phyloP scores from a whole-genome alignment of 2,329 filamentous ascomycete genomes.

The Fusarium nanum region DNA sequence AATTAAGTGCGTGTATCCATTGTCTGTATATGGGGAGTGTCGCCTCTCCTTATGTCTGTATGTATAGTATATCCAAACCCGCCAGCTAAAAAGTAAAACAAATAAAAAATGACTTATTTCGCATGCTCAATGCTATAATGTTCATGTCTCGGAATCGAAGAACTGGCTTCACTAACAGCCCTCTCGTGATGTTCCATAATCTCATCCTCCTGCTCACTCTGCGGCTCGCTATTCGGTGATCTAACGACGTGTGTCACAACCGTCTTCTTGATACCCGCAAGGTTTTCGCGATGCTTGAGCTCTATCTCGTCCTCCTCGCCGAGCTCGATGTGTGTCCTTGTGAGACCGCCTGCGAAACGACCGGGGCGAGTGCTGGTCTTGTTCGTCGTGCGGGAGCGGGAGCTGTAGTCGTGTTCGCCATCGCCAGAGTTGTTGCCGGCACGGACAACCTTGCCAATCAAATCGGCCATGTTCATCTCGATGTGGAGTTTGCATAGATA shows the following conservation, averaged over 20 bases:
- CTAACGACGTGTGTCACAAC: slow-evolving; percentile 37
- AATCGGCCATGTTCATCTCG: slow-evolving; percentile 44
- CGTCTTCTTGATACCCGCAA: slow-evolving; percentile 42
- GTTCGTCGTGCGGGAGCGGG: slow-evolving; percentile 33
- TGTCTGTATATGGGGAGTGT: neutral
- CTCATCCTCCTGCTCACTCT: slow-evolving; percentile 31
- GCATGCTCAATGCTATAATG: slow-evolving; percentile 39
- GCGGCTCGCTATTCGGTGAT: slow-evolving; percentile 19
- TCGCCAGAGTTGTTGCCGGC: slow-evolving; percentile 35
- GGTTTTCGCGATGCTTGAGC: slow-evolving; percentile 40
- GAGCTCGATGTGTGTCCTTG: slow-evolving; percentile 45
- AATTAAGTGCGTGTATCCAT: slow-evolving; percentile 21
- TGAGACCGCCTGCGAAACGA: slow-evolving; percentile 35
- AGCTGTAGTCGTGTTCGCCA: slow-evolving; percentile 36
- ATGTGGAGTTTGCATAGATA: slow-evolving; percentile 42
- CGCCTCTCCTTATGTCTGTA: slow-evolving; percentile 23
- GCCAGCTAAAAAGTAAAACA: neutral
- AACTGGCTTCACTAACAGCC: slow-evolving; percentile 44
- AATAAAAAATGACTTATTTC: slow-evolving; percentile 22
- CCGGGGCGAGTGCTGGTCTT: slow-evolving; percentile 26
- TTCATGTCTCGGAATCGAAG: slow-evolving; percentile 35
- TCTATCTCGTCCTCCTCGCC: slow-evolving; percentile 44
- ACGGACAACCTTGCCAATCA: slow-evolving; percentile 41
- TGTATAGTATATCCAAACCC: slow-evolving; percentile 3
- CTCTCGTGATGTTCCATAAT: slow-evolving; percentile 44